phyloP scores from a whole-genome alignment of 2,329 filamentous ascomycete genomes.

The Phyllosticta capitalensis region DNA sequence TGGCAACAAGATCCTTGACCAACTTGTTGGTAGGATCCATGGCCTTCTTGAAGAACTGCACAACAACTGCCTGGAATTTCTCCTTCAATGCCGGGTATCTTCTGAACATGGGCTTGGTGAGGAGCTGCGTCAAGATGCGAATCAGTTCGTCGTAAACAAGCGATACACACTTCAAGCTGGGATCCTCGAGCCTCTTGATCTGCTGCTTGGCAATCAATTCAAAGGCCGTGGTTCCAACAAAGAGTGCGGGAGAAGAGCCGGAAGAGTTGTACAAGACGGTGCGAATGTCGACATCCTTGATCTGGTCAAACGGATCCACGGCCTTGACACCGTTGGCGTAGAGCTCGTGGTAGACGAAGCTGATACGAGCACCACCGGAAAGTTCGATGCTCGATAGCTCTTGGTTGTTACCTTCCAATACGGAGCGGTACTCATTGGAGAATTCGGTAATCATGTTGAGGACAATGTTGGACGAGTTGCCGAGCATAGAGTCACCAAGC shows the following conservation, averaged over 20 bases:
- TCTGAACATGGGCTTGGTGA: conserved; percentile 81
- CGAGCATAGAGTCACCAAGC: conserved; percentile 87
- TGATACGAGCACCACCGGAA: conserved; percentile 94
- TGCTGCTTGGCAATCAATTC: conserved; percentile 98
- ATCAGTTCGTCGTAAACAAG: conserved; percentile 96
- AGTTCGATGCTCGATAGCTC: conserved; percentile 91
- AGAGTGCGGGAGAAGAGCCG: conserved; percentile 91
- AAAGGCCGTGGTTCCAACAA: conserved; percentile 96
- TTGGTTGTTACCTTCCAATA: conserved; percentile 92
- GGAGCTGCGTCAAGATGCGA: conserved; percentile 81
- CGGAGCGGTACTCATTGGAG: conserved; percentile 92
- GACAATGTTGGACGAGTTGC: conserved; percentile 92
- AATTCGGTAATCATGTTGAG: conserved; percentile 99
- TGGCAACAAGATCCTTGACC: conserved; percentile 80
- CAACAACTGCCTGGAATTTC: conserved; percentile 89
- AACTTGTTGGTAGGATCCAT: conserved; percentile 99
- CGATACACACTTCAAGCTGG: conserved; percentile 93
- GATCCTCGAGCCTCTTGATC: conserved; percentile 92
- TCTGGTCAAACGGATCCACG: conserved; percentile 91
- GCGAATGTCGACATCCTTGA: conserved; percentile 96
- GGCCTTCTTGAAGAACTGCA: conserved; percentile 92
- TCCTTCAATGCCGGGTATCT: conserved; percentile 93
- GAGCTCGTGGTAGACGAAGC: conserved; percentile 97
- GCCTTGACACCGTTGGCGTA: conserved; percentile 97
- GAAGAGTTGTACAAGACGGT: conserved; percentile 98